Base-by-base conservation (phyloP, 495 filamentous ascomycete genomes). In the Trichoderma parareesei region DNA sequence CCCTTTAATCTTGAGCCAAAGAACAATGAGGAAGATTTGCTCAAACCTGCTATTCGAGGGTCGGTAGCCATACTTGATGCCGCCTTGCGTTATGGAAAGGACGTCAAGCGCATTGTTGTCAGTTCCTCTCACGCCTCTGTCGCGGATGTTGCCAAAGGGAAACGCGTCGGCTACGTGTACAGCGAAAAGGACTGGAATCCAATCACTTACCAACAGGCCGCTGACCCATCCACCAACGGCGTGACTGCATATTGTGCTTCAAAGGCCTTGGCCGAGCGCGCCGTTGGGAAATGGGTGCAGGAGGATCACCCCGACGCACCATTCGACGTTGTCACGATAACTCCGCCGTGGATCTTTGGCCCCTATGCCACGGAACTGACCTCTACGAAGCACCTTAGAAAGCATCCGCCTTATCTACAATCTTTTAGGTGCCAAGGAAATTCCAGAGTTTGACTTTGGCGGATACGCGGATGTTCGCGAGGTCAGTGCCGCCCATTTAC, bases 271-370 rank as follows among this genome's bases (percentile, higher is more conserved):
- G 75, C 77, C 48, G 82, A 83, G 67, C 69, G 74, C 40, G 78
- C 76, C 35, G 77, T 79, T 60, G 84, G 76, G 75, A 77, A 77
- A 13, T 87, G 79, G 69, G 69, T 82, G n/a, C n/a, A n/a, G 11
- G 65, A 77, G 11, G 64, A 77, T 27, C 65, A 78, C 33, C 73
- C 78, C 38, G 76, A 75, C 4, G 44, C 66, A n/a, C 37, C 43
- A 5, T 86, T 85, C 66, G 55, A 20, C 13, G 61, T 87, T 6
- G 71, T 75, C n/a, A 76, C 77, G 1, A 66, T 87, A 37, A 76
- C 72, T 63, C 83, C 84, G 27, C 77, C 82, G 0, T 80, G 80
- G 77, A 72, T 87, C 11, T 85, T 78, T 65, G 85, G 84, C 1
- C 82, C 82, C 0, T 57, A 33, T 10, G 68, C 72, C 16, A 67